Conservation (phyloP, 192 early-diverging fungal genomes). For the Coemansia sp. region DNA sequence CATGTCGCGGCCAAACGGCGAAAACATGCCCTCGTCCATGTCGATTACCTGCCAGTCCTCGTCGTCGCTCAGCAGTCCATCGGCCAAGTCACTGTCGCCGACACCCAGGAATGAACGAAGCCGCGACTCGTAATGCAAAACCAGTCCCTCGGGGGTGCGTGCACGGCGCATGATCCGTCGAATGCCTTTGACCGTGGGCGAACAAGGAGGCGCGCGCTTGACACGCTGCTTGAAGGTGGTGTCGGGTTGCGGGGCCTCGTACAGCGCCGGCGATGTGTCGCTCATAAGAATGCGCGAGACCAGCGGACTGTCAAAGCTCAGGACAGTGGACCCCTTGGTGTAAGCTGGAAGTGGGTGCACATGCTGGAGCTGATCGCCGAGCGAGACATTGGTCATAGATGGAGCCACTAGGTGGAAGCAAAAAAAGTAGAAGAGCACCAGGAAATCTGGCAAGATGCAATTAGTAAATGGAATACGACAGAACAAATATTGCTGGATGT, state of each 20-base stretch:
- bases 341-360: not conserved
- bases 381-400: conserved; percentile 6
- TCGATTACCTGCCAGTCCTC: conserved; percentile 40
- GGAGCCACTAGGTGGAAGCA: not conserved
- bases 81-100: not conserved
- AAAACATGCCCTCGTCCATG: conserved; percentile 30
- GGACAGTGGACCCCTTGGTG: not conserved
- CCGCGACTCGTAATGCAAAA: conserved; percentile 33
- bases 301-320: conserved; percentile 9
- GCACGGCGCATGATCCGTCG: conserved; percentile 38
- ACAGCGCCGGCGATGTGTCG: not conserved
- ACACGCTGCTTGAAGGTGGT: not conserved
- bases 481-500: no score
- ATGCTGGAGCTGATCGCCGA: conserved; percentile 10
- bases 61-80: conserved; percentile 10
- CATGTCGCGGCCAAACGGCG: conserved; percentile 24
- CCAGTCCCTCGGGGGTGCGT: conserved; percentile 41
- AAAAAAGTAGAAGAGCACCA: not conserved
- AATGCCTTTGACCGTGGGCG: conserved; percentile 26
- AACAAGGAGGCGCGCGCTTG: conserved; percentile 2
- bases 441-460: no score
- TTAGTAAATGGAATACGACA: no score
- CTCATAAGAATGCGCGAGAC: conserved; percentile 15
- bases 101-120: conserved; percentile 35
- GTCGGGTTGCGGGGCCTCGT: not conserved